phyloP scores from a whole-genome alignment of 768 basidiomycete species.

The Auricularia sp. region DNA sequence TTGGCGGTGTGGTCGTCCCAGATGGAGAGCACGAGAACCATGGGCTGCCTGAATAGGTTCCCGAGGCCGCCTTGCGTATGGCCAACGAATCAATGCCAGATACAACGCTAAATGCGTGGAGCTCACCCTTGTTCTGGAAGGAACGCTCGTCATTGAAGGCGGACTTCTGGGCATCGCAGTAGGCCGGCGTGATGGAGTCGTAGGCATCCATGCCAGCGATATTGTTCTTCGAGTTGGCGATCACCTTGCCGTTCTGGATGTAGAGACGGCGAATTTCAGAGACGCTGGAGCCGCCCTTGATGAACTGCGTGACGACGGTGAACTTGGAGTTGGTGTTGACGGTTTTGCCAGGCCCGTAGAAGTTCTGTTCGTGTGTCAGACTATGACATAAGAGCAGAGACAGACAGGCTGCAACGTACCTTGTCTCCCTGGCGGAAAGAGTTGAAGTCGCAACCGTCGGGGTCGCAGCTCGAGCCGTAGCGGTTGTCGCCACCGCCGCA shows the following conservation, averaged over 20 bases:
- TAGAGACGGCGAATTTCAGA: conserved; percentile 44
- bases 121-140: conserved; percentile 33
- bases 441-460: conserved; percentile 54
- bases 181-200: conserved; percentile 40
- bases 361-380: conserved; percentile 1
- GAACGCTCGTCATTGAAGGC: conserved; percentile 34
- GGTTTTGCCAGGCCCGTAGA: conserved; percentile 16
- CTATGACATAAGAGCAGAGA: not conserved
- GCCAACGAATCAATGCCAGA: conserved; percentile 10
- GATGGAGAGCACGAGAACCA: conserved; percentile 39
- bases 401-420: not conserved
- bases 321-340: conserved; percentile 13
- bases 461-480: conserved; percentile 37
- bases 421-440: conserved; percentile 42
- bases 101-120: conserved; percentile 23
- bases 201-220: conserved; percentile 31
- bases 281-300: conserved; percentile 34
- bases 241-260: conserved; percentile 42
- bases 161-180: conserved; percentile 37
- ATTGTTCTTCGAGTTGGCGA: conserved; percentile 39
- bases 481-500: conserved; percentile 30
- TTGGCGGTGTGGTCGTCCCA: conserved; percentile 47
- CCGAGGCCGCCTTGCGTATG: not conserved
- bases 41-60: conserved; percentile 17
- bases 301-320: conserved; percentile 42